Conservation (phyloP, 805 yeast genomes). For the Saturnispora hagleri region DNA sequence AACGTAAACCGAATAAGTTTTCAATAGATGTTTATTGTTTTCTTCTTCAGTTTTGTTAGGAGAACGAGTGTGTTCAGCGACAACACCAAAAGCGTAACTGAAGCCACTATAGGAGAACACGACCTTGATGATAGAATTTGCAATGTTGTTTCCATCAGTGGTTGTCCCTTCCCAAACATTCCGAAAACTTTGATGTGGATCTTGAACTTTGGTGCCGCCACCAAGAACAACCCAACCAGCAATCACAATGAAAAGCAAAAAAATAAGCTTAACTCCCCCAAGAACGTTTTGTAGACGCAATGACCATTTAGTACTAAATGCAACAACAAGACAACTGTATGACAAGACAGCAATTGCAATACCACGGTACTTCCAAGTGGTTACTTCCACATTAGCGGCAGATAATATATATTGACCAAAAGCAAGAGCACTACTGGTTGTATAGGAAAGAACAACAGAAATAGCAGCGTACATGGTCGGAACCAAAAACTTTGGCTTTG, state of each 20-base stretch:
- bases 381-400: constrained; percentile 61
- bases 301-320: constrained; percentile 54
- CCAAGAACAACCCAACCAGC: constrained; percentile 82
- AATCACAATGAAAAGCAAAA: constrained; percentile 58
- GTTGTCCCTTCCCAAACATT: constrained; percentile 35
- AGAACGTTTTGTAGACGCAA: constrained; percentile 53
- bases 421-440: constrained; percentile 74
- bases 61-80: constrained; percentile 33
- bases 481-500: constrained; percentile 58
- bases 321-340: constrained; percentile 58
- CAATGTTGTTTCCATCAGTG: constrained; percentile 33
- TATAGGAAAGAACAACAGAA: constrained; percentile 73
- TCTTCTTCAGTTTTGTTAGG: constrained; percentile 29
- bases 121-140: constrained; percentile 35
- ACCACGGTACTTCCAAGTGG: constrained; percentile 71
- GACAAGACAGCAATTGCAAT: constrained; percentile 69
- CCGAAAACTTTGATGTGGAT: constrained; percentile 23
- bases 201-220: constrained; percentile 42
- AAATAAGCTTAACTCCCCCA: constrained; percentile 66
- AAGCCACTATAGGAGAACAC: constrained; percentile 36
- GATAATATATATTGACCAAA: constrained; percentile 69
- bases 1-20: constrained; percentile 62
- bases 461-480: constrained; percentile 62
- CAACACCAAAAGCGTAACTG: constrained; percentile 31
- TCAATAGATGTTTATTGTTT: constrained; percentile 36